phyloP scores from a whole-genome alignment of 768 basidiomycete genomes.

The Cytidiella melzeri region DNA sequence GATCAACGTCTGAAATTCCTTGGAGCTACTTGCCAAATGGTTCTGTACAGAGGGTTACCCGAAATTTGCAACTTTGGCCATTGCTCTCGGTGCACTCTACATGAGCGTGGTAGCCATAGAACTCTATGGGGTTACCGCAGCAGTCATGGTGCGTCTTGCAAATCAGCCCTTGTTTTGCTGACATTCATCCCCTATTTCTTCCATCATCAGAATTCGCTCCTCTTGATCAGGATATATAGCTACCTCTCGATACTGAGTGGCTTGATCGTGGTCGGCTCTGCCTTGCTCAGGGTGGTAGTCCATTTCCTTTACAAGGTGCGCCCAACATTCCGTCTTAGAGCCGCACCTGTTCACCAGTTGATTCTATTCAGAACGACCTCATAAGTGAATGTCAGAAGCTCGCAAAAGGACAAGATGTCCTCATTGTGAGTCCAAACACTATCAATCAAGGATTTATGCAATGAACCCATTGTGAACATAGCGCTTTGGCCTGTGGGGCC shows the following conservation, averaged over 20 bases:
- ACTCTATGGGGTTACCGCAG: conserved; percentile 48
- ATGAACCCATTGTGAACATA: conserved; percentile 8
- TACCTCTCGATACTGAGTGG: conserved; percentile 41
- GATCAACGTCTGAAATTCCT: not conserved
- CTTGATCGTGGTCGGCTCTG: conserved; percentile 44
- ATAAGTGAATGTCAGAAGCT: conserved; percentile 47
- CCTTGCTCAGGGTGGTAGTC: conserved; percentile 48
- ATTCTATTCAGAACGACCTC: conserved; percentile 44
- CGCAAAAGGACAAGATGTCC: conserved; percentile 28
- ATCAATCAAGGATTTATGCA: not conserved
- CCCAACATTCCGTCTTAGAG: no score
- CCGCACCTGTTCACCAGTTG: no score
- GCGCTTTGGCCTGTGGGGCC: conserved; percentile 27
- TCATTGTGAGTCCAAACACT: conserved; percentile 30
- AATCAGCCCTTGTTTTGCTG: not conserved
- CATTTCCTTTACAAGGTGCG: conserved; percentile 67
- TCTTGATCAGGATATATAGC: conserved; percentile 50
- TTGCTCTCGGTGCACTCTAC: conserved; percentile 57
- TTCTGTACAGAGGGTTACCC: conserved; percentile 33
- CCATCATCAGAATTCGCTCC: conserved; percentile 40
- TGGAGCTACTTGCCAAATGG: conserved; percentile 1
- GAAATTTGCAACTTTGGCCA: conserved; percentile 45
- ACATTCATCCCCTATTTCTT: conserved; percentile 17
- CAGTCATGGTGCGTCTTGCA: conserved; percentile 38
- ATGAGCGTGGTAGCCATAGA: conserved; percentile 45